Evolutionary conservation across 1,284 basidiomycete genomes (phyloP).

Genomic region (Vanrija sp.): DNA sequence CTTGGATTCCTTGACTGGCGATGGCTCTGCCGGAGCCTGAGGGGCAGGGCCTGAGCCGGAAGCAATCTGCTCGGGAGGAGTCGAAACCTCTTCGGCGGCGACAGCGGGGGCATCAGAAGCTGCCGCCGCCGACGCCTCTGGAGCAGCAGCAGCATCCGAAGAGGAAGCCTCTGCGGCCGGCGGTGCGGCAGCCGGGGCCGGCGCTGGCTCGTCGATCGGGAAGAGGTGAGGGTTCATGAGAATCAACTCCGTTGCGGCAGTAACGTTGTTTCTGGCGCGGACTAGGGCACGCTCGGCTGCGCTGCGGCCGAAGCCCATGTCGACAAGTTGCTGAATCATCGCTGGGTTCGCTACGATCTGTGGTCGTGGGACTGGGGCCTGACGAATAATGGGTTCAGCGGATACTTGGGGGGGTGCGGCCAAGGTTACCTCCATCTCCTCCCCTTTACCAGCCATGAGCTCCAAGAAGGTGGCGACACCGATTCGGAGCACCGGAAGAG

Average conservation of each 20-base stretch:
- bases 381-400: conserved; percentile 2
- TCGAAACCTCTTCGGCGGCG: not conserved
- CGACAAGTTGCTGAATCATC: conserved; percentile 74
- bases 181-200: conserved; percentile 12
- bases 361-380: conserved; percentile 3
- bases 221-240: conserved; percentile 77
- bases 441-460: conserved; percentile 75
- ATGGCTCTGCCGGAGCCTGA: not conserved
- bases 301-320: conserved; percentile 93
- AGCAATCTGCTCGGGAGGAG: not conserved
- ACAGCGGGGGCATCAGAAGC: conserved; percentile 13
- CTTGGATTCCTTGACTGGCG: conserved; percentile 14
- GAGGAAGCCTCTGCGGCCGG: conserved; percentile 9
- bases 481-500: conserved; percentile 66
- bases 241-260: conserved; percentile 82
- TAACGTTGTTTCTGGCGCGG: conserved; percentile 83
- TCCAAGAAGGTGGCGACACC: conserved; percentile 75
- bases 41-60: not conserved
- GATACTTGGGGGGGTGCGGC: conserved; percentile 21
- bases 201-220: conserved; percentile 37
- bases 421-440: conserved; percentile 53
- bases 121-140: too few species aligned
- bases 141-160: conserved; percentile 4
- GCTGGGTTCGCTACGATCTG: conserved; percentile 62
- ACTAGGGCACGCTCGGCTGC: conserved; percentile 78